A percentile compares a stretch with the other conserved stretches of the same genome.
These are phyloP conservation scores for Kwoniella sp. DNA, from an alignment of 768 basidiomycete species.

Conservation along the genomic window DNA sequence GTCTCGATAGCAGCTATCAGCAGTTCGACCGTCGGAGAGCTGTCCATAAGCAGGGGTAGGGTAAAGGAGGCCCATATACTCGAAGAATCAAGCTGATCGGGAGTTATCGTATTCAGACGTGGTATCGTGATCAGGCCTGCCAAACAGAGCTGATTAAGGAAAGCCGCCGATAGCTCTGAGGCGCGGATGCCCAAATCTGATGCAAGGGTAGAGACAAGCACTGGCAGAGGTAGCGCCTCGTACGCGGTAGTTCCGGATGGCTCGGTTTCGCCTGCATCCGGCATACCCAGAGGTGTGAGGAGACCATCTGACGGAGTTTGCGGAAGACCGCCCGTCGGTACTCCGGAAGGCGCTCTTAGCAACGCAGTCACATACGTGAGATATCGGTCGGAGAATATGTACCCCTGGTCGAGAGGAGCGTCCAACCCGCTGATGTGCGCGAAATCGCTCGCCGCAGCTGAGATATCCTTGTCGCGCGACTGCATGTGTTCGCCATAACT, in stretches of 20 bases:
- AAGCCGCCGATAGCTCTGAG: conserved; percentile 56
- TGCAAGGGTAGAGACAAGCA: conserved; percentile 61
- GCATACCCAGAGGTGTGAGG: conserved; percentile 10
- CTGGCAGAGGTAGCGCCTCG: conserved; percentile 60
- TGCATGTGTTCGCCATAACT: conserved; percentile 58
- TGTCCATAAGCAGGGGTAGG: conserved; percentile 66
- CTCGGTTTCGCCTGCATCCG: conserved; percentile 49
- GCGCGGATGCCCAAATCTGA: conserved; percentile 60
- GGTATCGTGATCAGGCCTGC: conserved; percentile 56
- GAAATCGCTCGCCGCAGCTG: conserved; percentile 22
- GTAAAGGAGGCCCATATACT: conserved; percentile 59
- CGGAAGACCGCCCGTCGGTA: conserved; percentile 11
- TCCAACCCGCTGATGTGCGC: conserved; percentile 33
- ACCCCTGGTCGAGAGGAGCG: conserved; percentile 44
- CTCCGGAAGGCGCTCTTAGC: conserved; percentile 48
- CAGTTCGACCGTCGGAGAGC: conserved; percentile 67
- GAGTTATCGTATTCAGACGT: not conserved
- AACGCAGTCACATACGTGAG: conserved; percentile 62
- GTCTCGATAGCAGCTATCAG: conserved; percentile 68
- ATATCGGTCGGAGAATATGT: conserved; percentile 67
- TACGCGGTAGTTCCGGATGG: conserved; percentile 44
- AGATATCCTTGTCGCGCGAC: conserved; percentile 57
- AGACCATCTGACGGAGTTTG: conserved; percentile 14
- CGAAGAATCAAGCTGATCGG: conserved; percentile 9
- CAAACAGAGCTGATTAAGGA: conserved; percentile 62